phyloP scores from a whole-genome alignment of 2,329 filamentous ascomycete genomes.

The Tolypocladium sp. region DNA sequence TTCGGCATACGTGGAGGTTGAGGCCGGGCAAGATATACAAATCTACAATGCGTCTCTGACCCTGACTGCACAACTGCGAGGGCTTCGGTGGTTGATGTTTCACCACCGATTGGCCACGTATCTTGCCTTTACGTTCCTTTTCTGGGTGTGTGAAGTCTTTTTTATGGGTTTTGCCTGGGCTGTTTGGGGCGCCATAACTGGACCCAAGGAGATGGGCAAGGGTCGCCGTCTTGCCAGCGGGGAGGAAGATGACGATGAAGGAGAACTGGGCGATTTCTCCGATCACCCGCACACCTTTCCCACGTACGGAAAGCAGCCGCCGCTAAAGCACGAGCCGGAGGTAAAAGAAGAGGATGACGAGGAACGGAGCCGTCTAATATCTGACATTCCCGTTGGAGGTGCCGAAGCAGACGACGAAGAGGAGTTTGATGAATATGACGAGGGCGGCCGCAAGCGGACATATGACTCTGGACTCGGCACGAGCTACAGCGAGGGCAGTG shows the following conservation, averaged over 20 bases:
- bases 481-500: slow-evolving; percentile 34
- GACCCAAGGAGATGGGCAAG: slow-evolving; percentile 5
- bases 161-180: slow-evolving; percentile 60
- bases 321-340: slow-evolving; percentile 29
- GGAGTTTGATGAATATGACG: slow-evolving; percentile 27
- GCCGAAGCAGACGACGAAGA: slow-evolving; percentile 38
- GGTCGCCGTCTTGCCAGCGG: slow-evolving; percentile 4
- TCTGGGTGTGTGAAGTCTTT: slow-evolving; percentile 69
- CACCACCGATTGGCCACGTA: slow-evolving; percentile 66
- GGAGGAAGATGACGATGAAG: slow-evolving; percentile 13
- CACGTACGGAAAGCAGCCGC: slow-evolving; percentile 29
- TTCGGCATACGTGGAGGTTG: slow-evolving; percentile 52
- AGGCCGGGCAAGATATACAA: slow-evolving; percentile 61
- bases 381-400: slow-evolving; percentile 23
- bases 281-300: slow-evolving; percentile 36
- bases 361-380: slow-evolving; percentile 15
- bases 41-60: slow-evolving; percentile 62
- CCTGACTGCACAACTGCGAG: slow-evolving; percentile 66
- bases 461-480: slow-evolving; percentile 45
- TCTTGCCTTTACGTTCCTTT: slow-evolving; percentile 55
- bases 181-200: slow-evolving; percentile 31
- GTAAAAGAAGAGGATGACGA: slow-evolving; percentile 24
- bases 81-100: slow-evolving; percentile 80
- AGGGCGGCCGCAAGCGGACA: slow-evolving; percentile 13
- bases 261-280: slow-evolving; percentile 20